Percentiles rank a stretch among this genome's conserved stretches.
Evolutionary conservation across 306 rosid genomes (phyloP).

Genomic region (Abrus precatorius): DNA sequence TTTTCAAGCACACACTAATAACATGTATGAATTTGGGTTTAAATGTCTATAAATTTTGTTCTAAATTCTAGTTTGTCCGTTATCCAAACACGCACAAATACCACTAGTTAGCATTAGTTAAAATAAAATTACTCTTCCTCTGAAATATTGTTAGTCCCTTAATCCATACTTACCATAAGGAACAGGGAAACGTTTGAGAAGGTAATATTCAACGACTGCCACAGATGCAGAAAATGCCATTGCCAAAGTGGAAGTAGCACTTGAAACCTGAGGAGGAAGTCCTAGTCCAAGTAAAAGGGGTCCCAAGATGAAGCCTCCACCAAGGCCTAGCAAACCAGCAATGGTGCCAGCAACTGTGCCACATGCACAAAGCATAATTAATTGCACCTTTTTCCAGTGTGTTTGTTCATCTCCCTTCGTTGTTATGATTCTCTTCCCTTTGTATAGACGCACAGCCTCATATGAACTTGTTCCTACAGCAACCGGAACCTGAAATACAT

Average conservation of each 20-base stretch:
- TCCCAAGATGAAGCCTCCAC: constrained; percentile 87
- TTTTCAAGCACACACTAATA: too few relatives aligned
- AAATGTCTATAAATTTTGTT: too few relatives aligned
- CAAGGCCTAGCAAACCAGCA: constrained; percentile 84
- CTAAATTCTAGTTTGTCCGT: too few relatives aligned
- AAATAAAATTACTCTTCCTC: neutral
- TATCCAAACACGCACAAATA: too few relatives aligned
- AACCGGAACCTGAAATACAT: constrained; percentile 43
- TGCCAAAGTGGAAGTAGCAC: constrained; percentile 80
- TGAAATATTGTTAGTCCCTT: neutral
- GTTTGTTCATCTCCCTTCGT: constrained; percentile 68
- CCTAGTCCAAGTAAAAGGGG: constrained; percentile 85
- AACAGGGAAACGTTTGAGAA: constrained; percentile 75
- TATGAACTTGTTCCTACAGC: constrained; percentile 42
- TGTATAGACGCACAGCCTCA: constrained; percentile 56
- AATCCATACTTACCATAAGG: constrained; percentile 61
- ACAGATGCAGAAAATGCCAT: constrained; percentile 80
- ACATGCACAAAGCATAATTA: constrained; percentile 56
- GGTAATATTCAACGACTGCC: constrained; percentile 79
- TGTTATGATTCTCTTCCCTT: constrained; percentile 64
- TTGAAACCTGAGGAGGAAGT: constrained; percentile 84
- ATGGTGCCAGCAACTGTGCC: constrained; percentile 74
- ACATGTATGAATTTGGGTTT: too few relatives aligned
- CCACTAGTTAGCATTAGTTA: too few relatives aligned
- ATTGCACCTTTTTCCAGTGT: constrained; percentile 59